Base-by-base conservation (phyloP, 371 early-diverging fungal genomes). In the Mortierella sp. region DNA sequence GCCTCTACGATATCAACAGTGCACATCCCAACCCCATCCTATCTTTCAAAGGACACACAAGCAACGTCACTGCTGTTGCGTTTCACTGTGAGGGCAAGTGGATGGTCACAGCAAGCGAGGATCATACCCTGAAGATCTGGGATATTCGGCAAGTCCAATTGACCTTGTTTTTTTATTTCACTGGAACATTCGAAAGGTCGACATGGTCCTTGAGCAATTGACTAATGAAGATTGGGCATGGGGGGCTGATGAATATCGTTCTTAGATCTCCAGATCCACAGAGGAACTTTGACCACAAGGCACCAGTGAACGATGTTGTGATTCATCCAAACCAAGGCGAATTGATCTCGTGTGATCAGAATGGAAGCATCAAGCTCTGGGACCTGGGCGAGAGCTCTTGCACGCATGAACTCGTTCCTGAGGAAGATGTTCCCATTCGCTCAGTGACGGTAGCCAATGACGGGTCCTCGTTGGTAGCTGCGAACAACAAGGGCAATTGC, bases 241-340 rank as follows among this genome's bases (percentile, higher is more conserved):
- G 24, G 21, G 4, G 63, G 67, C 46, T 67, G 80, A 39, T 34
- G 10, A 13, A 63, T 5, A 46, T 50, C 29, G 4, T 29, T 12
- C 64, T 40, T 61, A 89, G 91, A 62, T 90, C 90, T 24, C 92
- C 94, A 0, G 90, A 88, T 6, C 80, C 92, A 34, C 93, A 94
- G 54, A 85, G 95, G 19, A 92, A 93, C 61, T 93, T 96, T 77
- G 89, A 94, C 57, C 93, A 95, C 67, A 92, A 92, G 57, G 87
- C 92, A 7, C 90, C 95, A 9, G 95, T 98, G 54, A 96, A 93
- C 61, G 97, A 97, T 78, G 92, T 96, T 24, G 94, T 94, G 2
- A 95, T 97, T 71, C 97, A 97, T 81, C 97, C 98, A 0, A 87
- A 97, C 71, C 96, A 96, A 79, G 97, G 95, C 37, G 95, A 97